Percentiles rank a stretch among this genome's conserved stretches.
Evolutionary conservation across 2,329 filamentous ascomycete species (phyloP).

Genomic region (Chalara sp.): DNA sequence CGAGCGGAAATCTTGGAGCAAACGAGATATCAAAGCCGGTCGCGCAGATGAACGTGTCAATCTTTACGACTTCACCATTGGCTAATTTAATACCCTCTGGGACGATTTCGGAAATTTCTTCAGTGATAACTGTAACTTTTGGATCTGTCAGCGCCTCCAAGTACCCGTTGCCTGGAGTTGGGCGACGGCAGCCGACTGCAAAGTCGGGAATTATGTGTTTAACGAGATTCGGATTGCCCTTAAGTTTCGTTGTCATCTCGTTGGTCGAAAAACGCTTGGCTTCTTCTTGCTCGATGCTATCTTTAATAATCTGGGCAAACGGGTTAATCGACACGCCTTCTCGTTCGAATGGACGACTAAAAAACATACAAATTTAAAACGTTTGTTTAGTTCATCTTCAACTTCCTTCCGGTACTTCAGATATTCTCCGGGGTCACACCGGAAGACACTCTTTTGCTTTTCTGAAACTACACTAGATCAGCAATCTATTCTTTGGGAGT

Average conservation of each 20-base stretch:
- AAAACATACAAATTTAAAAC: slow-evolving; percentile 13
- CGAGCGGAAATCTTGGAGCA: slow-evolving; percentile 7
- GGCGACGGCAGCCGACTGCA: slow-evolving; percentile 80
- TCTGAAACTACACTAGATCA: no score
- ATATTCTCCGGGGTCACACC: slow-evolving; percentile 28
- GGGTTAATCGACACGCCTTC: slow-evolving; percentile 3
- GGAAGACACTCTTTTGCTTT: slow-evolving; percentile 32
- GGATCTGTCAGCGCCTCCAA: slow-evolving; percentile 33
- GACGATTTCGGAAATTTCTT: slow-evolving; percentile 25
- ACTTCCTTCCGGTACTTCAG: slow-evolving; percentile 11
- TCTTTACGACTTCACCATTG: slow-evolving; percentile 19
- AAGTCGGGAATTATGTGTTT: slow-evolving; percentile 62
- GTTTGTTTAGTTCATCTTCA: slow-evolving; percentile 9
- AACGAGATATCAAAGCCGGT: slow-evolving; percentile 23
- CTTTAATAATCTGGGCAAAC: no score
- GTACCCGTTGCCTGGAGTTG: slow-evolving; percentile 32
- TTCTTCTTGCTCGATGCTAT: no score
- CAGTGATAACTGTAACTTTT: slow-evolving; percentile 24
- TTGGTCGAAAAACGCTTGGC: no score
- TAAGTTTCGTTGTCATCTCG: slow-evolving; percentile 18
- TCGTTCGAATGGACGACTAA: slow-evolving; percentile 9
- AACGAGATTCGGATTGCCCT: slow-evolving; percentile 7
- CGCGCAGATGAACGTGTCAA: slow-evolving; percentile 27
- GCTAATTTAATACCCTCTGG: slow-evolving; percentile 25
- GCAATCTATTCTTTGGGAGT: no score